Base-by-base conservation (phyloP, 2,329 filamentous ascomycete genomes). In the Phaeosphaeriaceae sp. region DNA sequence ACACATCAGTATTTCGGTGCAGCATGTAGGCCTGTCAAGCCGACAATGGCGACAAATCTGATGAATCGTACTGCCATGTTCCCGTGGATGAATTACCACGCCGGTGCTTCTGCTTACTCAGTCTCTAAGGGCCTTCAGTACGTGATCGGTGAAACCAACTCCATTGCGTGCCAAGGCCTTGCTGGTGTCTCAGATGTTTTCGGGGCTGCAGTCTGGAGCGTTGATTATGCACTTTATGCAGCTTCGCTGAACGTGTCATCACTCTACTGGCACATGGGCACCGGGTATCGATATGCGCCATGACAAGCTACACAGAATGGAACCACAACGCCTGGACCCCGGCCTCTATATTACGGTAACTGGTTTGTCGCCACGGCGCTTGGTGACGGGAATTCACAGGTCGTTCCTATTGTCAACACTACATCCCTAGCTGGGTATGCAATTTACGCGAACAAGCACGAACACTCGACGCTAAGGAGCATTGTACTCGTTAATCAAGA, bases 181-280 rank as follows among this genome's bases (percentile, higher is more conserved):
- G 81, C 84, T 0, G 83, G 84, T 0, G 74, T 87, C n/a, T 86
- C 83, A 32, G 84, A 87, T 71, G 77, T 83, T 0, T 88, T 87
- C 64, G 85, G 85, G 26, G 84, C 85, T 3, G 83, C 84, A 11
- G 79, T 87, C 12, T 88, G 85, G 85, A 81, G 76, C 17, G 63
- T 87, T 11, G 84, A 87, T 66, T 87, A 86, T 71, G 81, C 81
- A 52, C 74, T 87, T 3, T 84, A 81, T 63, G 77, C 78, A 42
- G 85, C 84, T 1, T 47, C 45, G 13, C 73, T 79, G 0, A 77
- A 78, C 2, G 81, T 87, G 66, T 73, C 73, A 28, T 78, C 83
- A 9, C 77, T 84, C 2, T 83, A 87, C 62, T 83, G 87, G 81
- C 85, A 88, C 67, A 81, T 83, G 75, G 85, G 84, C 6, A 85